phyloP scores from a whole-genome alignment of 2,329 filamentous ascomycete genomes.

The Diaporthe ampelina region DNA sequence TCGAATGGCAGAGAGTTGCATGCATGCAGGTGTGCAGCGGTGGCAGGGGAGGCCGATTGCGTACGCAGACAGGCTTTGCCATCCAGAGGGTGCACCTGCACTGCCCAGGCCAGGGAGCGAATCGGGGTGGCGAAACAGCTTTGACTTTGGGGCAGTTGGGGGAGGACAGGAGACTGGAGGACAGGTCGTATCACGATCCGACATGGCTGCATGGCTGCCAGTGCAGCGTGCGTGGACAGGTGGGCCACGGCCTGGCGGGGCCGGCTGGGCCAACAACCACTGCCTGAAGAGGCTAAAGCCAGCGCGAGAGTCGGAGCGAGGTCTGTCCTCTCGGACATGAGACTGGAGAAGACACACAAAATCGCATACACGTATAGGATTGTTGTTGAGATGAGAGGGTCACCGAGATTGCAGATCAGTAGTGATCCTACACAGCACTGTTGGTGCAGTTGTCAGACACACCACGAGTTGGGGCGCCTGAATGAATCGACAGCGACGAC shows the following conservation, averaged over 20 bases:
- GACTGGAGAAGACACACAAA: background rate
- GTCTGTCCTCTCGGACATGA: conserved; percentile 8
- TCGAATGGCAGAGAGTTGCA: conserved; percentile 28
- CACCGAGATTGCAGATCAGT: conserved; percentile 22
- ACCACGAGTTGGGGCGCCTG: background rate
- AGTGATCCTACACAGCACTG: background rate
- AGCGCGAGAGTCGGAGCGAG: background rate
- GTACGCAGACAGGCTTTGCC: conserved; percentile 19
- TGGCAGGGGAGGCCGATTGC: conserved; percentile 27
- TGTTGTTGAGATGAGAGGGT: conserved; percentile 13
- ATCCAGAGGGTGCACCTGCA: conserved; percentile 18
- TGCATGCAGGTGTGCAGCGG: conserved; percentile 30
- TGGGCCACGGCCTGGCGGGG: conserved; percentile 19
- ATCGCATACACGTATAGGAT: conserved; percentile 2
- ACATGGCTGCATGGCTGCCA: conserved; percentile 9
- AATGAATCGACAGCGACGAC: background rate
- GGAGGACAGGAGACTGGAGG: background rate
- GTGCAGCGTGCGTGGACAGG: conserved; percentile 20
- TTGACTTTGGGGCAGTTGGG: background rate
- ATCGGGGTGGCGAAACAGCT: conserved; percentile 27
- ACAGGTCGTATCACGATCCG: conserved; percentile 30
- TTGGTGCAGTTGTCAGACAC: background rate
- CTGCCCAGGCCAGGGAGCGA: conserved; percentile 22
- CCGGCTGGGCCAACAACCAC: conserved; percentile 14
- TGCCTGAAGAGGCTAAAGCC: conserved; percentile 20